These are phyloP conservation scores for Pseudogymnoascus sp. DNA, from an alignment of 2,329 filamentous ascomycete species.

Conservation along the genomic window DNA sequence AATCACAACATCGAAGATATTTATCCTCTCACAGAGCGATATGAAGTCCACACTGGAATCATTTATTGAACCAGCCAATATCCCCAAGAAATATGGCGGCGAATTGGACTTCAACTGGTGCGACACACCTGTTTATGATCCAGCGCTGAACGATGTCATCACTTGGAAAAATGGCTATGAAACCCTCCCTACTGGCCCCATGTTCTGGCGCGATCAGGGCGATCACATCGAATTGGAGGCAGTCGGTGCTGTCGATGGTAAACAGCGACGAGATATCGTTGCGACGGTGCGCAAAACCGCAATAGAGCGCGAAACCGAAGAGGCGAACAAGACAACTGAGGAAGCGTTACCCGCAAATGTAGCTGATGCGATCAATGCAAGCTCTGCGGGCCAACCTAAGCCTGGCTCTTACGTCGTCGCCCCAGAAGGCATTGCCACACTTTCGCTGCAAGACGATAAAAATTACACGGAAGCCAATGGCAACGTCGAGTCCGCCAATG, in stretches of 20 bases:
- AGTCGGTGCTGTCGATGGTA: conserved; percentile 41
- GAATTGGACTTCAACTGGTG: conserved; percentile 78
- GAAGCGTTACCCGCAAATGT: background rate
- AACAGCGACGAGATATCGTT: conserved; percentile 40
- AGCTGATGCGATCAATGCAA: background rate
- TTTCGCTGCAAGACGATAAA: conserved; percentile 4
- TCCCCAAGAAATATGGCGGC: conserved; percentile 86
- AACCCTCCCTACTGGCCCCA: conserved; percentile 49
- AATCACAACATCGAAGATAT: conserved; percentile 91
- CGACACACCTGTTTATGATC: conserved; percentile 66
- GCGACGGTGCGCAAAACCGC: conserved; percentile 42
- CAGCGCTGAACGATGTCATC: conserved; percentile 42
- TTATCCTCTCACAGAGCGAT: conserved; percentile 69
- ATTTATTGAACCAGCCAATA: conserved; percentile 76
- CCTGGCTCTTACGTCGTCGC: background rate
- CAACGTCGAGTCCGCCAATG: background rate
- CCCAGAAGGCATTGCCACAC: background rate
- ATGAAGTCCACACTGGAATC: conserved; percentile 68
- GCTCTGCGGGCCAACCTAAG: background rate
- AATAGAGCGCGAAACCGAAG: background rate
- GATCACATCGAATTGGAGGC: conserved; percentile 40
- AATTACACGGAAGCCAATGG: background rate
- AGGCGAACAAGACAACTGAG: background rate
- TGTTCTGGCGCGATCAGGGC: conserved; percentile 47
- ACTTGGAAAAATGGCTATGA: conserved; percentile 46